Conservation (phyloP, 805 yeast genomes). For the Barnettozyma botsteinii region DNA sequence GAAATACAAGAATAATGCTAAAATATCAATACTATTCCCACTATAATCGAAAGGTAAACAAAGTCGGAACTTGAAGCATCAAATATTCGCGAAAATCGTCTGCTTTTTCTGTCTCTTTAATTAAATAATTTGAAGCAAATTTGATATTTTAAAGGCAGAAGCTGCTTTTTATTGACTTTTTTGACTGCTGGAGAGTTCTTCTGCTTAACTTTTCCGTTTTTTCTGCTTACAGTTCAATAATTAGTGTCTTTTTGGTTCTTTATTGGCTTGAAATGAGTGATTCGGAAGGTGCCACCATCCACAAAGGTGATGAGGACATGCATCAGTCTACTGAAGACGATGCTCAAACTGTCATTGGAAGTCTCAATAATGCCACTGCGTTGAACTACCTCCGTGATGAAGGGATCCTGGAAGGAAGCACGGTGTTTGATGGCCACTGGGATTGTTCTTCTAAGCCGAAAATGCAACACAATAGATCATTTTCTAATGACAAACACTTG, state of each 20-base stretch:
- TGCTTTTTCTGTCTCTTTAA: too few species aligned
- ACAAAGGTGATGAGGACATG: constrained; percentile 1
- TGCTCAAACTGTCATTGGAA: constrained; percentile 15
- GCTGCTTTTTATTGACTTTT: too few species aligned
- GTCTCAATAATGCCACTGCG: constrained; percentile 12
- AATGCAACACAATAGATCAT: constrained; percentile 17
- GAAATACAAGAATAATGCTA: too few species aligned
- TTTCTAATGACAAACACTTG: constrained; percentile 30
- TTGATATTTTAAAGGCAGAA: too few species aligned
- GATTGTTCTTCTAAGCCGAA: constrained; percentile 6
- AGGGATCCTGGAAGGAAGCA: constrained; percentile 23
- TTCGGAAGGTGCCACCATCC: constrained; percentile 3
- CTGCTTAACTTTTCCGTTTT: too few species aligned
- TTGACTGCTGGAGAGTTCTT: too few species aligned
- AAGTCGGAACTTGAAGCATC: too few species aligned
- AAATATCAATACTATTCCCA: too few species aligned
- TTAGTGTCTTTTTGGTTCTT: not conserved
- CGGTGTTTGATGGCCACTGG: constrained; percentile 22
- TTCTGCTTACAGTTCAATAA: not conserved
- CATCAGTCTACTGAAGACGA: constrained; percentile 7
- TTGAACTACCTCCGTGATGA: constrained; percentile 23
- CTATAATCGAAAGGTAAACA: too few species aligned
- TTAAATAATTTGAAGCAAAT: too few species aligned
- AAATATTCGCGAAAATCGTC: too few species aligned
- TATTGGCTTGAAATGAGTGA: constrained; percentile 11